Percentiles rank a stretch among this genome's conserved stretches.
Conservation (phyloP, 768 basidiomycete species). For the Termitomyces sp. region DNA sequence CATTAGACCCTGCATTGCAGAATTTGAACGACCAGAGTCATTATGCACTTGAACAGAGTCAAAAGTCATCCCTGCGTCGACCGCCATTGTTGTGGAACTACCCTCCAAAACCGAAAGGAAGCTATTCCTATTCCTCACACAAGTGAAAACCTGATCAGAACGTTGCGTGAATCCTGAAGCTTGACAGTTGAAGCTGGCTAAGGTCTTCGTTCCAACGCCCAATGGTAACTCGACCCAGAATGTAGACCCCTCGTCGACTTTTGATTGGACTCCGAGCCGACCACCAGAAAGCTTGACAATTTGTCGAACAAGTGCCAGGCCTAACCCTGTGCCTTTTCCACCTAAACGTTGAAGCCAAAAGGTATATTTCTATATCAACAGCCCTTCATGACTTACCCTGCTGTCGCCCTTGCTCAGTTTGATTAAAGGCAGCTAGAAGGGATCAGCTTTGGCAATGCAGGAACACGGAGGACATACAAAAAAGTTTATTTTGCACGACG, state of each 20-base stretch:
- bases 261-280: conserved; percentile 63
- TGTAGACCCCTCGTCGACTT: conserved; percentile 67
- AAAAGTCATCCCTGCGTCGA: conserved; percentile 21
- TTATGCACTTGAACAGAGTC: conserved; percentile 23
- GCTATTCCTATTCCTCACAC: conserved; percentile 13
- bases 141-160: conserved; percentile 14
- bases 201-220: conserved; percentile 60
- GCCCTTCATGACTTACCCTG: conserved; percentile 37
- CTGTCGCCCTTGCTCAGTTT: conserved; percentile 70
- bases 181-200: conserved; percentile 17
- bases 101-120: conserved; percentile 16
- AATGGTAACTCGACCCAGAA: conserved; percentile 87
- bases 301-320: conserved; percentile 70
- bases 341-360: conserved; percentile 25
- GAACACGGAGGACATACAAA: conserved; percentile 43
- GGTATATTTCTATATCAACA: not conserved
- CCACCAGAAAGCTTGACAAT: conserved; percentile 76
- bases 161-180: conserved; percentile 13
- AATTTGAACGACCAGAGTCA: conserved; percentile 25
- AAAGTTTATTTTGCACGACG: conserved; percentile 65
- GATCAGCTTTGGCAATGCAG: not conserved
- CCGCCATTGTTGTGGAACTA: conserved; percentile 21
- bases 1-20: conserved; percentile 63
- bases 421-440: conserved; percentile 61
- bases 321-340: conserved; percentile 70